A percentile compares a stretch with the other conserved stretches of the same genome.
Evolutionary conservation across 1,139 yeast species (phyloP).

Genomic region (Yamadazyma sp.): DNA sequence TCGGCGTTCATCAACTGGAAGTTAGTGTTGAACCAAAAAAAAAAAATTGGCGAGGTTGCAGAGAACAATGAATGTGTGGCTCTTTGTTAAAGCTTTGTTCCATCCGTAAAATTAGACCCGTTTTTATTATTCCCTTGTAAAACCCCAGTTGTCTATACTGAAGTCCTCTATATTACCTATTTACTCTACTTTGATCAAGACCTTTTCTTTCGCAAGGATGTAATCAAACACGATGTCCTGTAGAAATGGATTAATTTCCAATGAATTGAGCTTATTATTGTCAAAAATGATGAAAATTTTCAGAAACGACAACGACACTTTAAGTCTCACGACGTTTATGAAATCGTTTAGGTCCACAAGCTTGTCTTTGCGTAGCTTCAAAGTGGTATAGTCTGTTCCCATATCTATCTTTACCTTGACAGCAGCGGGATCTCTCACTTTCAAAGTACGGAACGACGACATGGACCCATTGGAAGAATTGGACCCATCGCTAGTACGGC

Average conservation of each 20-base stretch:
- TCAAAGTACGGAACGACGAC: constrained; percentile 2
- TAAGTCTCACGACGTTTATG: constrained; percentile 24
- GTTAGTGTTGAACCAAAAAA: too few relatives aligned
- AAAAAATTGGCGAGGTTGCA: too few relatives aligned
- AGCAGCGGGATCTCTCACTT: constrained; percentile 1
- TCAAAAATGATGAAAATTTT: constrained; percentile 26
- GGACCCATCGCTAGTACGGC: neutral
- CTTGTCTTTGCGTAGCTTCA: constrained; percentile 29
- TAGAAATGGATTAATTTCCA: constrained; percentile 20
- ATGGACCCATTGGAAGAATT: neutral
- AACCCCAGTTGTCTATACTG: neutral
- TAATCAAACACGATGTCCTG: constrained; percentile 28
- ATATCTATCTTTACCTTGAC: constrained; percentile 23
- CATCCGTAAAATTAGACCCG: too few relatives aligned
- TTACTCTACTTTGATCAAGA: constrained; percentile 18
- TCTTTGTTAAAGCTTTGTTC: too few relatives aligned
- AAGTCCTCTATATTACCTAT: neutral
- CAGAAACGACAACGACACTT: constrained; percentile 17
- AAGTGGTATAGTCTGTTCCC: constrained; percentile 14
- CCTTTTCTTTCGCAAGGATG: constrained; percentile 25
- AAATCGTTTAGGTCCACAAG: constrained; percentile 26
- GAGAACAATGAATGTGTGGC: neutral
- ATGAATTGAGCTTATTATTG: constrained; percentile 24
- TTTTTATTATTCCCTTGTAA: neutral
- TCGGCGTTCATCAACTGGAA: too few relatives aligned